Evolutionary conservation across 495 filamentous ascomycete genomes (phyloP).

Genomic region (Neurospora africana): DNA sequence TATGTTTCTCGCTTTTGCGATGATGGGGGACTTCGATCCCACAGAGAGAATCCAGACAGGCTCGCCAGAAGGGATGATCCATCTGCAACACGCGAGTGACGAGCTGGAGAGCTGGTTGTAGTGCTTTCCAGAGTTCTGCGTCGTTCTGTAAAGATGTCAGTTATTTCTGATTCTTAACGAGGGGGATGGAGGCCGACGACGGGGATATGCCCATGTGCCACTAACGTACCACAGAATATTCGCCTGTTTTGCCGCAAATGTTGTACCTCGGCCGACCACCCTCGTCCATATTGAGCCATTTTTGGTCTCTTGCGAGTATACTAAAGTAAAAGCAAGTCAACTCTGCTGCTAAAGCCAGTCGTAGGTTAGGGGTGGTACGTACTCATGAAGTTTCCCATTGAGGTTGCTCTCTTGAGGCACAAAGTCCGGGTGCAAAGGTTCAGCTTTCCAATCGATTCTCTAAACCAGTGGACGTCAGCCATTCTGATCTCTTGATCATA

Average conservation of each 20-base stretch:
- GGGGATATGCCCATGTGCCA: background rate
- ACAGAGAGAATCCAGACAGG: constrained; percentile 13
- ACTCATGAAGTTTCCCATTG: constrained; percentile 13
- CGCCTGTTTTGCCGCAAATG: constrained; percentile 14
- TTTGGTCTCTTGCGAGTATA: background rate
- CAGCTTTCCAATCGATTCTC: constrained; percentile 3
- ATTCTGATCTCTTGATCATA: background rate
- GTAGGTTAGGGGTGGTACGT: constrained; percentile 1
- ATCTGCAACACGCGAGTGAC: constrained; percentile 12
- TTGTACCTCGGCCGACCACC: constrained; percentile 15
- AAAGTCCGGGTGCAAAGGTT: constrained; percentile 10
- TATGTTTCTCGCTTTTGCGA: background rate
- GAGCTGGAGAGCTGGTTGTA: constrained; percentile 23
- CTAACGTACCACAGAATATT: constrained; percentile 14
- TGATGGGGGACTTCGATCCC: constrained; percentile 1
- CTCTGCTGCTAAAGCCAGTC: background rate
- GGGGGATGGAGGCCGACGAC: background rate
- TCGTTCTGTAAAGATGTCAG: constrained; percentile 6
- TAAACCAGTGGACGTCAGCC: background rate
- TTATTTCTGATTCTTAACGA: background rate
- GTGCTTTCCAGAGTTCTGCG: constrained; percentile 21
- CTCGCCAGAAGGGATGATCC: constrained; percentile 9
- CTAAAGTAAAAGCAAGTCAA: background rate
- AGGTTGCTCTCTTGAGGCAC: constrained; percentile 7
- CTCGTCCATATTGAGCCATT: constrained; percentile 3